These are phyloP conservation scores for Pleurotus tuber-regium DNA, from an alignment of 768 basidiomycete species.

Conservation along the genomic window DNA sequence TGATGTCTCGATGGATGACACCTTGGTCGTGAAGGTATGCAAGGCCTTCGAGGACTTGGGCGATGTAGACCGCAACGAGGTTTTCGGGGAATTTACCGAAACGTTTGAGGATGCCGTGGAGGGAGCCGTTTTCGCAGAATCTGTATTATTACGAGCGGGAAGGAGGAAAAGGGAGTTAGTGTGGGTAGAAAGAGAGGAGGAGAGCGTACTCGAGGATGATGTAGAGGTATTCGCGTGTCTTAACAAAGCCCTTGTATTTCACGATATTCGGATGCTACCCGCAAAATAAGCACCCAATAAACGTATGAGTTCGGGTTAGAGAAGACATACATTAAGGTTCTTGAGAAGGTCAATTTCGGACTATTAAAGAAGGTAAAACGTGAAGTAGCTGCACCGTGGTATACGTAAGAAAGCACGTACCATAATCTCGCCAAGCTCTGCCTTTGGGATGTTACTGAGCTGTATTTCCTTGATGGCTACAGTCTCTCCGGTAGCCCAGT, in stretches of 20 bases:
- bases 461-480: conserved; percentile 99
- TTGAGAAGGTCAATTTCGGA: conserved; percentile 97
- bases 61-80: conserved; percentile 94
- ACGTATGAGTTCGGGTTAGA: conserved; percentile 1
- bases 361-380: conserved; percentile 39
- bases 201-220: conserved; percentile 84
- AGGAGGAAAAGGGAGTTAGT: neutral
- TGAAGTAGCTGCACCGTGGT: conserved; percentile 4
- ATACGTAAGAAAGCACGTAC: conserved; percentile 39
- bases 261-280: conserved; percentile 93
- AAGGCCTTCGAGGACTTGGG: conserved; percentile 92
- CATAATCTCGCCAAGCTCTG: conserved; percentile 97
- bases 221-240: conserved; percentile 90
- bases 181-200: neutral
- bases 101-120: conserved; percentile 92
- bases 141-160: conserved; percentile 33
- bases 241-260: conserved; percentile 98
- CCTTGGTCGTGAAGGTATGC: conserved; percentile 99
- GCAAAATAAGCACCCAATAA: conserved; percentile 1
- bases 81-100: conserved; percentile 99
- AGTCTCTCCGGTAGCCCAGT: conserved; percentile 97
- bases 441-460: conserved; percentile 88
- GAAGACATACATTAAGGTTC: conserved; percentile 63
- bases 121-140: conserved; percentile 97
- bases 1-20: conserved; percentile 99